These are phyloP conservation scores for Zoysia matrella DNA, from an alignment of 202 grass and related monocot genomes.

Conservation along the genomic window DNA sequence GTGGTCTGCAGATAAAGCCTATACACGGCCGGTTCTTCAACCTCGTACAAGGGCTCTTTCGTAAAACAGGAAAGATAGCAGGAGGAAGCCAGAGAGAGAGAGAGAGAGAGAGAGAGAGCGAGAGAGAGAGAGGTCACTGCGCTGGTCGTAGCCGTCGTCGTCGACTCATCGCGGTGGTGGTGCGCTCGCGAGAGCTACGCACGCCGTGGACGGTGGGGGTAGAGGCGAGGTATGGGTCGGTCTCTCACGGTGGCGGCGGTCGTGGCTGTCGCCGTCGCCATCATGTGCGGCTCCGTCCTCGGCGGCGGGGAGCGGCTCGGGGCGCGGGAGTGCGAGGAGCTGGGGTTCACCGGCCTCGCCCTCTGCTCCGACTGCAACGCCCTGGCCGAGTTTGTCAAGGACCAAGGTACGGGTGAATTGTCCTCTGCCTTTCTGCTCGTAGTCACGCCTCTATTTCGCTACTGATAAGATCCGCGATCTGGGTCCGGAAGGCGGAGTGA, in stretches of 20 bases:
- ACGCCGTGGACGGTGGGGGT: too few relatives aligned
- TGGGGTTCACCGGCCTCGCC: slow-evolving; percentile 96
- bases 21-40: background rate
- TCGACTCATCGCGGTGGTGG: background rate
- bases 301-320: slow-evolving; percentile 56
- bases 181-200: slow-evolving; percentile 4
- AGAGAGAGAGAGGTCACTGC: too few relatives aligned
- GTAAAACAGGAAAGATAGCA: background rate
- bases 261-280: background rate
- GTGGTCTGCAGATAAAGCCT: background rate
- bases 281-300: slow-evolving; percentile 34
- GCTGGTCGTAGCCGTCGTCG: background rate
- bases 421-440: background rate
- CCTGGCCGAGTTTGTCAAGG: slow-evolving; percentile 82
- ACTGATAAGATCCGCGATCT: slow-evolving; percentile 32
- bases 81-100: background rate
- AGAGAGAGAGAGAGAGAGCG: too few relatives aligned
- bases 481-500: background rate
- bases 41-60: slow-evolving; percentile 3
- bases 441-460: background rate
- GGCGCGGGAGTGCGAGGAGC: slow-evolving; percentile 77
- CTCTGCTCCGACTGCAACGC: slow-evolving; percentile 96
- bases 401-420: slow-evolving; percentile 53
- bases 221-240: slow-evolving; percentile 23
- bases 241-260: slow-evolving; percentile 6